Conservation (phyloP, 73 alveolate species). For the Diophrys appendiculata region DNA sequence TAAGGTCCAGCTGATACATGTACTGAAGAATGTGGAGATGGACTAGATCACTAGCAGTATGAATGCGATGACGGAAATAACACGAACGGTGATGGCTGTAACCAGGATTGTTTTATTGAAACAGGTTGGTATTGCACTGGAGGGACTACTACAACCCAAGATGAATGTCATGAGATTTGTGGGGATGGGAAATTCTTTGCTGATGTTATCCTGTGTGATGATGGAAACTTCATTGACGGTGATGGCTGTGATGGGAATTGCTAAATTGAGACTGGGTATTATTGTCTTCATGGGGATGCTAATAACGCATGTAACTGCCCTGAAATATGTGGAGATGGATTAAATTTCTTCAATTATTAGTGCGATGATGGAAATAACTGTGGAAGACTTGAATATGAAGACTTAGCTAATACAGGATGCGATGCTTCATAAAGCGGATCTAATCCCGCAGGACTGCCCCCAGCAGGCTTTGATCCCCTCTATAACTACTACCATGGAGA, state of each 20-base stretch:
- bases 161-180: slow-evolving; percentile 2
- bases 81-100: slow-evolving; percentile 5
- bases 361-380: slow-evolving; percentile 25
- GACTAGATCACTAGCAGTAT: not conserved
- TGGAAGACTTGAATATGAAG: not conserved
- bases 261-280: not conserved
- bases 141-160: not conserved
- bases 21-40: slow-evolving; percentile 17
- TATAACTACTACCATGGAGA: not conserved
- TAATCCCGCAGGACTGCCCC: too few species aligned
- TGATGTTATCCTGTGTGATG: slow-evolving; percentile 31
- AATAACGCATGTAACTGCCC: slow-evolving; percentile 2
- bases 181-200: slow-evolving; percentile 9
- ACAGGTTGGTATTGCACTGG: slow-evolving; percentile 24
- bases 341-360: slow-evolving; percentile 4
- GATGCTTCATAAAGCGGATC: not conserved
- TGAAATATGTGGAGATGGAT: slow-evolving; percentile 29
- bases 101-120: not conserved
- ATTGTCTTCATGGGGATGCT: slow-evolving; percentile 1
- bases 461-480: too few species aligned
- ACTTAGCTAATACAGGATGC: not conserved
- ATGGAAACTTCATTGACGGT: slow-evolving; percentile 37
- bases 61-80: slow-evolving; percentile 5
- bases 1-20: slow-evolving; percentile 5
- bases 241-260: slow-evolving; percentile 44